Base-by-base conservation (phyloP, 768 basidiomycete species). In the Clitopilus passeckerianus region DNA sequence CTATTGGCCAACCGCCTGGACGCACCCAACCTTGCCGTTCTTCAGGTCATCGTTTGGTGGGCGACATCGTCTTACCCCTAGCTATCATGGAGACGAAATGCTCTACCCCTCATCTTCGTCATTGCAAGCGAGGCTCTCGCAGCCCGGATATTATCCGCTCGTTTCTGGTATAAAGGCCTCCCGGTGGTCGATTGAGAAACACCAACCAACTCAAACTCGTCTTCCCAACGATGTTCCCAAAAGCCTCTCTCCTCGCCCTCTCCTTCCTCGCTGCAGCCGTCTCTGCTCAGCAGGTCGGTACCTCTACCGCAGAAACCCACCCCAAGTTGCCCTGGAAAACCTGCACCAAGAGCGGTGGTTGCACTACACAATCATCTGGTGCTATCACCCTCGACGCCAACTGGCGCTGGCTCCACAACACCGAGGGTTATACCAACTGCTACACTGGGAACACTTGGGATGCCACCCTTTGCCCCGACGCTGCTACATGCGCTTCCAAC, bases 391-490 rank as follows among this genome's bases (percentile, higher is more conserved):
- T 86, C 68, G 83, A 84, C 68, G 65, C 78, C 61, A 83, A 84
- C 75, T 85, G 82, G 82, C 80, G 83, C 61, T 84, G 80, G 81
- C 66, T 79, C 41, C 80, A 82, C 68, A 65, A 66, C 41, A 72
- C 71, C 59, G 63, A 60, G 46, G 67, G 68, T 41, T 71, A 72
- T 71, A 74, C 70, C 58, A 77, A 77, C 71, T 77, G 83, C 66
- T 84, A 84, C 75, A 82, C 78, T 61, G 83, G 83, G 34, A 83
- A 84, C 74, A 67, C 73, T 15, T 86, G 81, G 81, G 74, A 84
- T 71, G 60, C 73, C 6, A 72, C 78, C 12, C 68, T 83, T 53
- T 86, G 83, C 75, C 77, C 81, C 41, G 77, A 80, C 64, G 70
- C 73, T 20, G 66, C 65, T 1, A 80, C 79, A 55, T 85, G 83